Conservation (phyloP, 1,284 basidiomycete species). For the Pascua sp. region DNA sequence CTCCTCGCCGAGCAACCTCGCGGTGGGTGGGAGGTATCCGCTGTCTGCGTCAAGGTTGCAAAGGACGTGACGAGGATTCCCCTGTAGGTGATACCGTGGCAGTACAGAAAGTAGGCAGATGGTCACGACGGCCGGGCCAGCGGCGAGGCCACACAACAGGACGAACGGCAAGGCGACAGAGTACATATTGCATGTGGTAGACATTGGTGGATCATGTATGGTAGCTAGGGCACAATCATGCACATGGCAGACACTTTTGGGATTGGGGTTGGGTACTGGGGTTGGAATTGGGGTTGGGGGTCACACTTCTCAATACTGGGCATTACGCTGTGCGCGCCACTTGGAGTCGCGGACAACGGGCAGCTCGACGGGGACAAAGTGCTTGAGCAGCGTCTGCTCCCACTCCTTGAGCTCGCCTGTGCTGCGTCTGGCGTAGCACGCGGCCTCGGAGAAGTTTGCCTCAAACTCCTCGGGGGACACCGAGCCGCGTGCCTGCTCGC, state of each 20-base stretch:
- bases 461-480: constrained; percentile 29
- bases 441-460: constrained; percentile 33
- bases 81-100: not conserved
- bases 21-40: constrained; percentile 32
- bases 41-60: constrained; percentile 34
- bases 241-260: no score
- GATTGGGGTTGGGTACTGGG: no score
- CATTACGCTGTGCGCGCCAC: constrained; percentile 3
- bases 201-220: no score
- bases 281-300: no score
- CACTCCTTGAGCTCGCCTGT: constrained; percentile 37
- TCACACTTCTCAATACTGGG: not conserved
- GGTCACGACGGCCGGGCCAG: no score
- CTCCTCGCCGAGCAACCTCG: constrained; percentile 27
- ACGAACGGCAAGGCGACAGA: no score
- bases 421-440: constrained; percentile 56
- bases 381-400: constrained; percentile 43
- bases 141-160: no score
- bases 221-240: no score
- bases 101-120: no score
- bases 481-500: constrained; percentile 46
- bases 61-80: constrained; percentile 25
- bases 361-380: constrained; percentile 38
- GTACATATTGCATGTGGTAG: no score
- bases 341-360: constrained; percentile 23